Evolutionary conservation across 345 rosid species (phyloP), one percentile per base, ranked within the genome.

Genomic region (Populus euphratica): DNA sequence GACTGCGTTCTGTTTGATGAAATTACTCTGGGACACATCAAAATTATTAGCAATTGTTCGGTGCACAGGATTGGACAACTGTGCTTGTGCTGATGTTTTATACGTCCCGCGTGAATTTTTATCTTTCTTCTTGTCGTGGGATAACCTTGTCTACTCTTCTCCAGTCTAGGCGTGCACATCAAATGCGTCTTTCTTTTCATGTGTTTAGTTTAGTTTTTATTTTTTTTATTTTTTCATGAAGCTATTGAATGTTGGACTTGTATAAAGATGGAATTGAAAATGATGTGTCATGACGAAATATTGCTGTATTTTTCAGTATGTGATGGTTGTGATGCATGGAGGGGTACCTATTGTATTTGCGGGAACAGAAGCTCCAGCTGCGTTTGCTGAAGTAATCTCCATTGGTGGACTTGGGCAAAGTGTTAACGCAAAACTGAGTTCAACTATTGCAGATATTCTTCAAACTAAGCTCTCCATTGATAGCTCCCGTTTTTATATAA

Each of bases 261-360:
- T 52, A 6, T n/a, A 12, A 56, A 23, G 62, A 56, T 23, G n/a
- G 62, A n/a, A 56, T n/a, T 56, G 62, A n/a, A 6, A 0, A 21
- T 50, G 56, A 49, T 17, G 56, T 50, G 56, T 14, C 56, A 50
- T 50, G n/a, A 17, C 8, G 56, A 3, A 50, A 18, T 20, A 6
- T 18, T 20, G 59, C 23, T 52, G 17, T 52, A 2, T 20, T 49
- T 75, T 78, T 73, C 91, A 91, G 97, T 93, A 90, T 84, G 98
- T 96, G 83, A 96, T 96, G 97, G 87, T 96, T 73, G 73, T 96
- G 84, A 54, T 96, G 43, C 92, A 96, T 66, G 91, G 88, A n/a
- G 90, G 93, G 47, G 97, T 94, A 70, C 97, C 98, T 23, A 88
- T 94, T 79, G 89, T 97, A 68, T 92, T 96, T 87, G 90, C 93